Conservation (phyloP, 31 red algal species). For the Odonthalia washingtoniensis region DNA sequence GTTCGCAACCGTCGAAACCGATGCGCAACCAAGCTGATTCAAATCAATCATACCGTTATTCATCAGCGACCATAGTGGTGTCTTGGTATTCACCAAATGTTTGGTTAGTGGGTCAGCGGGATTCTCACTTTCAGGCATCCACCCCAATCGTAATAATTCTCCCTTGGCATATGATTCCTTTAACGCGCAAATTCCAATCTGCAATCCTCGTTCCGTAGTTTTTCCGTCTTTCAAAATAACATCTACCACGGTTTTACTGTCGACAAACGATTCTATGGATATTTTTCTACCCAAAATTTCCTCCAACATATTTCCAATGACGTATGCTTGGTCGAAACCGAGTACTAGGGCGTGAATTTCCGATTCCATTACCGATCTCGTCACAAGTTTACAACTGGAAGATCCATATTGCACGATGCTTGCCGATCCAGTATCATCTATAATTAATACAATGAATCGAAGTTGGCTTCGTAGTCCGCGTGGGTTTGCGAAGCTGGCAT, state of each 20-base stretch:
- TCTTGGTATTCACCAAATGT: too few species aligned
- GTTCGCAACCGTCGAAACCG: too few species aligned
- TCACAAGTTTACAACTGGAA: slow-evolving; percentile 9
- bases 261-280: slow-evolving; percentile 12
- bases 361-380: slow-evolving; percentile 42
- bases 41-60: too few species aligned
- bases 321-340: slow-evolving; percentile 25
- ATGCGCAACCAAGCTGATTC: too few species aligned
- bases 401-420: slow-evolving; percentile 43
- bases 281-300: slow-evolving; percentile 34
- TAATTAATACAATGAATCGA: slow-evolving; percentile 23
- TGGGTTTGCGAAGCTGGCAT: slow-evolving; percentile 14
- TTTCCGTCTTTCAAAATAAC: not conserved
- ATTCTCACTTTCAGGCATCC: slow-evolving; percentile 26
- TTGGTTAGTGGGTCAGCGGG: slow-evolving; percentile 40
- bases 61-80: too few species aligned
- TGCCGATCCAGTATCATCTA: not conserved
- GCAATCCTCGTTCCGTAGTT: slow-evolving; percentile 7
- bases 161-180: slow-evolving; percentile 13
- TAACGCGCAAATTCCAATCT: slow-evolving; percentile 23
- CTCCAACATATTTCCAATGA: not conserved
- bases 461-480: slow-evolving; percentile 14
- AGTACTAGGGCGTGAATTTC: slow-evolving; percentile 28
- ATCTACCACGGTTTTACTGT: slow-evolving; percentile 24
- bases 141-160: not conserved